Conservation (phyloP, 805 yeast species). For the Myxozyma udenii region DNA sequence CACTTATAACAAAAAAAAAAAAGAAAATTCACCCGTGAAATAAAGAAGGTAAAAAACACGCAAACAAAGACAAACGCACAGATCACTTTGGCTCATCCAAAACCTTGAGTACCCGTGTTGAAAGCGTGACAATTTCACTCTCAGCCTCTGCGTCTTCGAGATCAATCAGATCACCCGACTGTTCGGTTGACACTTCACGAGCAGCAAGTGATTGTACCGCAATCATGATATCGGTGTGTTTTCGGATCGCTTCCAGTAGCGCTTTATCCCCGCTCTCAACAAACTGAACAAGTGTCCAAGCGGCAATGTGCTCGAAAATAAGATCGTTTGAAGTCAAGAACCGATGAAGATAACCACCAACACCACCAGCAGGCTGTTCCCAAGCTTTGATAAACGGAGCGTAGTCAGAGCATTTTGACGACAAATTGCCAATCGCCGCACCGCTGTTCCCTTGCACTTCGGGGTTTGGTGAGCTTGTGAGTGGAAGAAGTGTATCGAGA, state of each 20-base stretch:
- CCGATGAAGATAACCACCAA: slow-evolving; percentile 74
- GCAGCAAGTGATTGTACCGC: slow-evolving; percentile 39
- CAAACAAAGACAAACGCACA: neutral
- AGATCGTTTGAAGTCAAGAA: slow-evolving; percentile 82
- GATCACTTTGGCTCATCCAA: slow-evolving; percentile 8
- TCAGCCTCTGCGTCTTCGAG: slow-evolving; percentile 28
- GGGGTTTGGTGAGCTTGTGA: slow-evolving; percentile 79
- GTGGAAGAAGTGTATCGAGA: slow-evolving; percentile 83
- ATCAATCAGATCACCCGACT: slow-evolving; percentile 24
- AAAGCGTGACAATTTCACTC: slow-evolving; percentile 25
- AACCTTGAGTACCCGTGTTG: slow-evolving; percentile 19
- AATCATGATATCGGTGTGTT: slow-evolving; percentile 37
- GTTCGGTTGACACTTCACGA: slow-evolving; percentile 31
- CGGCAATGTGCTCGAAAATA: slow-evolving; percentile 95
- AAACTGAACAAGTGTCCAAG: slow-evolving; percentile 93
- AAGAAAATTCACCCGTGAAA: neutral
- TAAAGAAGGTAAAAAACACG: neutral
- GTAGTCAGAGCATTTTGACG: slow-evolving; percentile 85
- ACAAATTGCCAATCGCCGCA: slow-evolving; percentile 93
- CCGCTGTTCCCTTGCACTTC: slow-evolving; percentile 99
- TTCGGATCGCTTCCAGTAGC: slow-evolving; percentile 40
- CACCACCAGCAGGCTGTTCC: slow-evolving; percentile 78
- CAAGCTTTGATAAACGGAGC: slow-evolving; percentile 74
- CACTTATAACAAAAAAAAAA: too few relatives aligned
- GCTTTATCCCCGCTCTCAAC: slow-evolving; percentile 78